phyloP scores from a whole-genome alignment of 805 yeast species.

The Yamadazyma scolyti region DNA sequence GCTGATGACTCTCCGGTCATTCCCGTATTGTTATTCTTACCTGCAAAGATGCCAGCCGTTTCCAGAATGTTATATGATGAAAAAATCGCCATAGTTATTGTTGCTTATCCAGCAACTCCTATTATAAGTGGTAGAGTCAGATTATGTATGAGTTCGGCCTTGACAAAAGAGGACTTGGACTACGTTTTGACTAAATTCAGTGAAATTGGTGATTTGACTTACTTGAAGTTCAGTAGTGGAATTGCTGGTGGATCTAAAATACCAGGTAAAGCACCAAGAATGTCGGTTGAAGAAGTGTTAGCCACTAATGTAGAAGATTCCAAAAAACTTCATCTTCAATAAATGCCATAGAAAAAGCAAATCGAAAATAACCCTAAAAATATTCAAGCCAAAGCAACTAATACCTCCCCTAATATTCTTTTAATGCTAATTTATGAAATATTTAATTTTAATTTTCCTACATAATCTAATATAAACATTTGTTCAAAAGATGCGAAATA shows the following conservation, averaged over 20 bases:
- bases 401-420: not conserved
- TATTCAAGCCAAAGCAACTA: too few species aligned
- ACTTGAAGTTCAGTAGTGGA: constrained; percentile 75
- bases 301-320: constrained; percentile 69
- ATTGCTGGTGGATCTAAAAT: constrained; percentile 65
- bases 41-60: constrained; percentile 91
- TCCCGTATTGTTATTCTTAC: constrained; percentile 82
- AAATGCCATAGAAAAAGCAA: not conserved
- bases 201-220: constrained; percentile 73
- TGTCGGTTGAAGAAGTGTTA: constrained; percentile 75
- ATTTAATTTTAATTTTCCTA: too few species aligned
- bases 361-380: too few species aligned
- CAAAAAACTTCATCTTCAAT: constrained; percentile 19
- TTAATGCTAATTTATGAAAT: not conserved
- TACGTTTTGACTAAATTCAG: constrained; percentile 64
- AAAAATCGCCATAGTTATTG: constrained; percentile 91
- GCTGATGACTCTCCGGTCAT: constrained; percentile 96
- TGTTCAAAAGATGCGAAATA: too few species aligned
- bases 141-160: constrained; percentile 86
- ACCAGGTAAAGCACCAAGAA: constrained; percentile 60
- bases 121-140: constrained; percentile 85
- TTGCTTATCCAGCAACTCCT: constrained; percentile 98
- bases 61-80: constrained; percentile 75
- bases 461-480: too few species aligned
- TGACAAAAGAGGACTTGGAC: constrained; percentile 93